Base-by-base conservation (phyloP, 345 rosid species). In the Gossypium turneri region DNA sequence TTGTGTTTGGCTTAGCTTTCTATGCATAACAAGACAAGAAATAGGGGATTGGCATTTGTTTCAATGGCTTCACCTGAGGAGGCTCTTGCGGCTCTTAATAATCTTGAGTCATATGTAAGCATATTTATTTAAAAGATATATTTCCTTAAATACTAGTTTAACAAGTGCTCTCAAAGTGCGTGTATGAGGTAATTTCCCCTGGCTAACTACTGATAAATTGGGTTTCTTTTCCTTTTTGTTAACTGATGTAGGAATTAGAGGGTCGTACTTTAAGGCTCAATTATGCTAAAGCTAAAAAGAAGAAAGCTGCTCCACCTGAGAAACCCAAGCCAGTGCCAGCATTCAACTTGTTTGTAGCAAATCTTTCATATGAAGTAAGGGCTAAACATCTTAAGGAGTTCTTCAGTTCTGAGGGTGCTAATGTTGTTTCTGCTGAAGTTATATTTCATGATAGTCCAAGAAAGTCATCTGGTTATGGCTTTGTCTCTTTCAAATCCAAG, bases 1-100 rank as follows among this genome's bases (percentile, higher is more conserved):
- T 80, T n/a, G 8, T 45, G 60, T 29, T 29, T 76, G 29, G 25
- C 81, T 71, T 78, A 93, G 98, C 90, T 94, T 76, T 90, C 97
- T 11, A 94, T 89, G 98, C 76, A 88, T 76, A 88, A 76, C 79
- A 87, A 86, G 80, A 86, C 82, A 76, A 87, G 77, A 77, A 90
- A 90, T 76, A 81, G 97, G 79, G 96, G 97, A 45, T 82, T 92
- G 80, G 96, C 87, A 12, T 92, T 94, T 83, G 89, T 92, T 51
- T 81, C 85, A 64, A 90, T 94, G 93, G 88, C 81, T 64, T 90
- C 98, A 2, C 84, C 90, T 52, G 96, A 87, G 78, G 93, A 94
- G 67, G 97, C 97, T 80, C 72, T 73, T 55, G 48, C 80, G 72
- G 94, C 97, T 77, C 85, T 88, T 70, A 66, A 72, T 27, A 79